phyloP scores from a whole-genome alignment of 805 yeast species.

The Isabelozyma pseudorhagii region DNA sequence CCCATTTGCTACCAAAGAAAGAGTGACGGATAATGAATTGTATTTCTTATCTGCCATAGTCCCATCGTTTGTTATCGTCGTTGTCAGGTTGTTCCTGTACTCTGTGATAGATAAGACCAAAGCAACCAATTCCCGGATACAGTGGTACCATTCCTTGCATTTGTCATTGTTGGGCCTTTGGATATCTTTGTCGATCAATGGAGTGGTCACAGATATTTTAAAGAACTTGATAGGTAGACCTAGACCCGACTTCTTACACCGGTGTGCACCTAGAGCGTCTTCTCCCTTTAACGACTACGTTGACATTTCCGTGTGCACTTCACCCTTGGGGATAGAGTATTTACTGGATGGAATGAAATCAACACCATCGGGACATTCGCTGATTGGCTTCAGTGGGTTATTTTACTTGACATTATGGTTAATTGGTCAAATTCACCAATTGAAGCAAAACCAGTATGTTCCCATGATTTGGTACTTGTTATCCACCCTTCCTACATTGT shows the following conservation, averaged over 20 bases:
- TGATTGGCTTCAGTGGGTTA: conserved; percentile 31
- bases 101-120: neutral
- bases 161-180: conserved; percentile 28
- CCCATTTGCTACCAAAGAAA: conserved; percentile 26
- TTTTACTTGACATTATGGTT: conserved; percentile 32
- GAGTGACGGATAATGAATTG: conserved; percentile 28
- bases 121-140: neutral
- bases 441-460: neutral
- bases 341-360: conserved; percentile 38
- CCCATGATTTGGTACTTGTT: neutral
- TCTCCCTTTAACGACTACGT: conserved; percentile 25
- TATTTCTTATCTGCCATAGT: conserved; percentile 24
- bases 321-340: conserved; percentile 24
- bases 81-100: conserved; percentile 5
- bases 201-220: conserved; percentile 33
- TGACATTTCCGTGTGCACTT: conserved; percentile 29
- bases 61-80: conserved; percentile 20
- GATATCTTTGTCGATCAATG: conserved; percentile 24
- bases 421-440: conserved; percentile 19
- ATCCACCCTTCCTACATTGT: conserved; percentile 14
- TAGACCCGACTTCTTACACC: conserved; percentile 41
- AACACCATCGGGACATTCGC: conserved; percentile 41
- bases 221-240: conserved; percentile 40
- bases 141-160: conserved; percentile 20
- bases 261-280: conserved; percentile 29